Evolutionary conservation across 208 protist species (phyloP), one percentile per base, ranked within the genome.

Genomic region (Vickermania ingenoplastis): DNA sequence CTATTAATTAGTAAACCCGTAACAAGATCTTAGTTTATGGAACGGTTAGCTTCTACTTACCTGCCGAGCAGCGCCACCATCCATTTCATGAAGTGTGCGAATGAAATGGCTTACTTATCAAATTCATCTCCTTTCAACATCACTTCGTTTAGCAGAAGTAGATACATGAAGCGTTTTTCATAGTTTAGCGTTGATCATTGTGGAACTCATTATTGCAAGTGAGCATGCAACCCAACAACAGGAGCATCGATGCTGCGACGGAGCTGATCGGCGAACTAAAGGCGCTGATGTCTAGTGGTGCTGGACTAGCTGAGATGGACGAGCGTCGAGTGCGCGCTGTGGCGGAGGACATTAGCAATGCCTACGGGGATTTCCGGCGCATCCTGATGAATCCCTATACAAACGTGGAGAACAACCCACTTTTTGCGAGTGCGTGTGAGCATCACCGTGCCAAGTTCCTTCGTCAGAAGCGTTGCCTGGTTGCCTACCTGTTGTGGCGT

Each of bases 221-320:
- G n/a, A n/a, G 11, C 36, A 45, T 45, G 36, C 36, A 45, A 45
- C 36, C 36, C 11, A 7, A 45, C 7, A 7, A 69, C 72, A 21
- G 63, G 53, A 23, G 65, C 73, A n/a, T 27, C 72, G 27, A 94
- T 53, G 73, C 70, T 13, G 79, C 87, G 0, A 66, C 71, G 29
- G 83, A 94, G 67, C 71, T 94, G 22, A 77, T 94, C 25, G 86
- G 81, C 64, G 87, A 94, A 60, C 61, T 94, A 48, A 69, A 75
- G 2, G 84, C 87, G n/a, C 69, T 91, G 23, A 76, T 89, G n/a
- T 65, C 76, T 21, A 88, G 81, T 59, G 80, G 77, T 13, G 72
- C 77, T 25, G 57, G 59, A 0, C 62, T 94, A 56, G 75, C 73
- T 23, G 59, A 74, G 1, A 57, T 91, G 41, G 79, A 94, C 54